Conservation (phyloP, 225 moss, liverwort and hornwort species). For the Sphagnum contortum region DNA sequence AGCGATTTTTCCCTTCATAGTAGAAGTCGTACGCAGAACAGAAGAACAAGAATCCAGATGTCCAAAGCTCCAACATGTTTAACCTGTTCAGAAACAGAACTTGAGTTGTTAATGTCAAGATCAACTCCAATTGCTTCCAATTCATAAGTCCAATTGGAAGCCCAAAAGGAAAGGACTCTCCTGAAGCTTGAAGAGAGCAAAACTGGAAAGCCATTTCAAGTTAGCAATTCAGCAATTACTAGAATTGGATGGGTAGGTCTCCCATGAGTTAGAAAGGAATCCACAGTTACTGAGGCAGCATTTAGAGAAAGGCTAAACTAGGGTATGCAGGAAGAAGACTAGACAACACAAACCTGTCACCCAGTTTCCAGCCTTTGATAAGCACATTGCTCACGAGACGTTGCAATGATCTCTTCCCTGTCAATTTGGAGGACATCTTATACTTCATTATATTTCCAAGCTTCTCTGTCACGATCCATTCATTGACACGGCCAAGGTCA, state of each 20-base stretch:
- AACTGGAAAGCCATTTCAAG: no score
- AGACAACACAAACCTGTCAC: constrained; percentile 38
- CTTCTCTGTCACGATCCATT: constrained; percentile 90
- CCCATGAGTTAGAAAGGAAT: no score
- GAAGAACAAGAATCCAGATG: constrained; percentile 61
- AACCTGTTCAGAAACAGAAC: constrained; percentile 21
- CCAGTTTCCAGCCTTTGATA: constrained; percentile 58
- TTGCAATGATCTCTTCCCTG: constrained; percentile 38
- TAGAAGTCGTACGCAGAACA: constrained; percentile 66
- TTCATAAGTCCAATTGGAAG: no score
- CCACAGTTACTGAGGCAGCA: no score
- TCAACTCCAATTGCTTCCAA: no score
- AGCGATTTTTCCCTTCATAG: constrained; percentile 69
- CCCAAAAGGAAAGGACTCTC: no score
- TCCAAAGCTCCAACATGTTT: constrained; percentile 55
- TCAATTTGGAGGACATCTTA: constrained; percentile 37
- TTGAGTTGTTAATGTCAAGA: no score
- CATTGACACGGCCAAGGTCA: constrained; percentile 68
- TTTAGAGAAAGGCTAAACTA: no score
- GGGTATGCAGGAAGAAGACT: no score
- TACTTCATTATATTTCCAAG: constrained; percentile 72
- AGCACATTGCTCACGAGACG: constrained; percentile 57
- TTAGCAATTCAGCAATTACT: no score
- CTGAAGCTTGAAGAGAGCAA: no score
- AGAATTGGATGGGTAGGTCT: no score